Evolutionary conservation across 148 eudicot species (phyloP).

Genomic region (Rhododendron simsii): DNA sequence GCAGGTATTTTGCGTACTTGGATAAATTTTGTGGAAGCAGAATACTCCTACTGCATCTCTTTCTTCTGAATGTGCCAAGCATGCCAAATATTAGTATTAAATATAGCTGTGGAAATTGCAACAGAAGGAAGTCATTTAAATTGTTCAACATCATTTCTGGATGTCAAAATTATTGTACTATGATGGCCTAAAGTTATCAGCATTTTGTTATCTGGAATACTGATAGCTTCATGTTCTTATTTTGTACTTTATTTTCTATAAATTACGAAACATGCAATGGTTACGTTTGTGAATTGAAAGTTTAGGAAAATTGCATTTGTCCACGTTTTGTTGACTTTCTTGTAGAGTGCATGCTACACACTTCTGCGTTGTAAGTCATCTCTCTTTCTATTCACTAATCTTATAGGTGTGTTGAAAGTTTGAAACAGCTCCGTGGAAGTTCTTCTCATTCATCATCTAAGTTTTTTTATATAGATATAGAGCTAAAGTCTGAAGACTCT

Average conservation of each 20-base stretch:
- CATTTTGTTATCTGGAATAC: not conserved
- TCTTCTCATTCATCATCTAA: not conserved
- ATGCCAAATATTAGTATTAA: not conserved
- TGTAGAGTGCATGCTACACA: not conserved
- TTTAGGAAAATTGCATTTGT: not conserved
- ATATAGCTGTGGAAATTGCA: not conserved
- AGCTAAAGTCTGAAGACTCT: not conserved
- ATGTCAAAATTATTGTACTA: not conserved
- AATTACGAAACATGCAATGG: not conserved
- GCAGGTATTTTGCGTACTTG: conserved; percentile 52
- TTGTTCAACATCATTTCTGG: not conserved
- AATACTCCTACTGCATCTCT: not conserved
- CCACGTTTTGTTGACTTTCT: not conserved
- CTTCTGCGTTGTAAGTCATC: not conserved
- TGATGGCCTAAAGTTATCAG: not conserved
- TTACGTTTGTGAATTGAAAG: not conserved
- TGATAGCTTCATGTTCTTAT: not conserved
- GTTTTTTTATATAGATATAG: not conserved
- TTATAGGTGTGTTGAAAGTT: not conserved
- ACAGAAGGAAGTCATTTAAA: not conserved
- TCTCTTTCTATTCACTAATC: not conserved
- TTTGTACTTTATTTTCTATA: not conserved
- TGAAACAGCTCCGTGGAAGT: not conserved
- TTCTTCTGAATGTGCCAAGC: not conserved
- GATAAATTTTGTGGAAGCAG: not conserved